Percentiles rank a stretch among this genome's conserved stretches.
phyloP scores from a whole-genome alignment of 352 stramenopile genomes.

The Blastocystis sp. region DNA sequence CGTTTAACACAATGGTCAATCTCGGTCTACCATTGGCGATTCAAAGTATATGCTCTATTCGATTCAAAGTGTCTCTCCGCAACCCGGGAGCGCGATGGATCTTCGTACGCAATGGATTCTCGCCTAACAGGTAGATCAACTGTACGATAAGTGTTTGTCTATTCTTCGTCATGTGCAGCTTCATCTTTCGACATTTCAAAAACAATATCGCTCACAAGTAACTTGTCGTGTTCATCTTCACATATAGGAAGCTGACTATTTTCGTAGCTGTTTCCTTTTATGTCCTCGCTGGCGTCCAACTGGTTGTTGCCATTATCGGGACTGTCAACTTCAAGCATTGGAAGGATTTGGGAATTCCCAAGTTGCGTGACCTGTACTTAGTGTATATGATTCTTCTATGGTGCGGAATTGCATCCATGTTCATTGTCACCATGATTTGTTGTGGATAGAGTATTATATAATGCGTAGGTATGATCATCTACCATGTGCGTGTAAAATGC shows the following conservation, averaged over 20 bases:
- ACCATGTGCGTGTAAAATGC: background rate
- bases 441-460: background rate
- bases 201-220: slow-evolving; percentile 32
- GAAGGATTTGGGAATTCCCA: background rate
- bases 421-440: slow-evolving; percentile 35
- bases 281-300: background rate
- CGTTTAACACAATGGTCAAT: slow-evolving; percentile 42
- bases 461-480: background rate
- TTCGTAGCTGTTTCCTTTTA: background rate
- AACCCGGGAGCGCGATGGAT: background rate
- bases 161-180: slow-evolving; percentile 46
- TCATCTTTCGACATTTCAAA: slow-evolving; percentile 26
- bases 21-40: background rate
- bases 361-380: background rate
- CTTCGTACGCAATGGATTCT: slow-evolving; percentile 2
- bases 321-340: background rate
- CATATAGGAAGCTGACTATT: background rate
- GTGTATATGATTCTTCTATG: slow-evolving; percentile 28
- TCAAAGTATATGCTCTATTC: slow-evolving; percentile 24
- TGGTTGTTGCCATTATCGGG: background rate
- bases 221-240: background rate
- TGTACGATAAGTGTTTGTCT: background rate
- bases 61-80: background rate
- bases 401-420: background rate
- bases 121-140: background rate